phyloP scores from a whole-genome alignment of 2,329 filamentous ascomycete species.

The Didymella segeticola region DNA sequence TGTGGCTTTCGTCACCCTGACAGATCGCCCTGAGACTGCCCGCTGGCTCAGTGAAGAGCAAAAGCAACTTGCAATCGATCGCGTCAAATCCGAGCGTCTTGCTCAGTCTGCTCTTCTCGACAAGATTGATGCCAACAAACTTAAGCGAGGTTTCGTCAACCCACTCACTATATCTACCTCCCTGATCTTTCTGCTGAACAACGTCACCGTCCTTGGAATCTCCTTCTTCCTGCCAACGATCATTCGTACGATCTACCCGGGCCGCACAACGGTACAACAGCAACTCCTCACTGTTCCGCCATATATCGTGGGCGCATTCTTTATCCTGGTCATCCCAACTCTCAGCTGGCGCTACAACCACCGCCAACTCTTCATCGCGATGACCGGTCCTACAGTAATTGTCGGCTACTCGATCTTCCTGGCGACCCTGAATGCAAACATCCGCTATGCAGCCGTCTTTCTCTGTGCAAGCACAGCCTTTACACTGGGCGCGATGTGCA shows the following conservation, averaged over 20 bases:
- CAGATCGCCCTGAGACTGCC: constrained; percentile 70
- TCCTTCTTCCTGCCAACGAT: constrained; percentile 74
- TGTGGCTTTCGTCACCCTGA: constrained; percentile 66
- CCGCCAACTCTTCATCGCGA: constrained; percentile 64
- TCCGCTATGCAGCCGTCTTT: constrained; percentile 72
- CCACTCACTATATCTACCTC: constrained; percentile 64
- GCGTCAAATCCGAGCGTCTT: constrained; percentile 70
- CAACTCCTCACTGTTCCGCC: constrained; percentile 73
- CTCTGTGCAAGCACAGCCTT: constrained; percentile 68
- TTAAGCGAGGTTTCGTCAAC: constrained; percentile 65
- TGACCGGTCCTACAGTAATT: constrained; percentile 66
- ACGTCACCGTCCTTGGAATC: constrained; percentile 71
- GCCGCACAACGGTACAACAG: constrained; percentile 61
- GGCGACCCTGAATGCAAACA: constrained; percentile 52
- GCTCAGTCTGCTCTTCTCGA: constrained; percentile 66
- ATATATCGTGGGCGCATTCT: constrained; percentile 69
- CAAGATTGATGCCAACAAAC: constrained; percentile 64
- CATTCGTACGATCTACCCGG: constrained; percentile 68
- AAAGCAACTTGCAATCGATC: constrained; percentile 66
- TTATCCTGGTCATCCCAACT: constrained; percentile 64
- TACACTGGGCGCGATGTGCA: constrained; percentile 65
- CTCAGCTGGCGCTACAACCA: constrained; percentile 65
- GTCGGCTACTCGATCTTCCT: constrained; percentile 72
- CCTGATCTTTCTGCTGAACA: constrained; percentile 66
- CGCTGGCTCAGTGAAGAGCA: constrained; percentile 68